These are phyloP conservation scores for Rasamsonia emersonii DNA, from an alignment of 2,329 filamentous ascomycete species.

Conservation along the genomic window DNA sequence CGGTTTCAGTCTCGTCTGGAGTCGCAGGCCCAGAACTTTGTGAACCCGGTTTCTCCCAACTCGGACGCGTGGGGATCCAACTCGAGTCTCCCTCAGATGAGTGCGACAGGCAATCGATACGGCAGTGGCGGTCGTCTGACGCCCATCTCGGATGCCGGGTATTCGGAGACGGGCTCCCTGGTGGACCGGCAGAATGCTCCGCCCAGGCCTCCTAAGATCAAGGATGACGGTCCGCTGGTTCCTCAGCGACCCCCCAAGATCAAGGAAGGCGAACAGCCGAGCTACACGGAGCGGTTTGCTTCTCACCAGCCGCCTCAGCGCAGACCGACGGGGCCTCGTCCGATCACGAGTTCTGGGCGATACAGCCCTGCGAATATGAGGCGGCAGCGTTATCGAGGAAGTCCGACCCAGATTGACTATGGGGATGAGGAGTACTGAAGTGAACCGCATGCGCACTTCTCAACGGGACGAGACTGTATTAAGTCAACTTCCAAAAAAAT, in stretches of 20 bases:
- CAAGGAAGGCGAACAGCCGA: slow-evolving; percentile 23
- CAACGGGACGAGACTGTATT: no score
- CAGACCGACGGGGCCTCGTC: slow-evolving; percentile 33
- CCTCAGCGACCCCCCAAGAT: slow-evolving; percentile 41
- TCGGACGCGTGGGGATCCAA: slow-evolving; percentile 41
- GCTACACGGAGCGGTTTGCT: slow-evolving; percentile 33
- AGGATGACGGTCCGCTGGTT: slow-evolving; percentile 51
- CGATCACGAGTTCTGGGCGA: slow-evolving; percentile 21
- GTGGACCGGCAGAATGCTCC: slow-evolving; percentile 29
- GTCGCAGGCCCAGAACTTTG: slow-evolving; percentile 50
- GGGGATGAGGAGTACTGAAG: slow-evolving; percentile 11
- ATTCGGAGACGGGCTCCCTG: slow-evolving; percentile 34
- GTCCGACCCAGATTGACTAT: slow-evolving; percentile 19
- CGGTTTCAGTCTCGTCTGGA: slow-evolving; percentile 56
- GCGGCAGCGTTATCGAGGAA: slow-evolving; percentile 22
- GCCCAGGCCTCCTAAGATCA: slow-evolving; percentile 45
- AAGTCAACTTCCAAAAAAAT: no score
- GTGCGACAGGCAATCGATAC: slow-evolving; percentile 22
- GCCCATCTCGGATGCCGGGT: slow-evolving; percentile 39
- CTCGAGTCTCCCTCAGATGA: slow-evolving; percentile 26
- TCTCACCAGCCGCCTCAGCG: slow-evolving; percentile 23
- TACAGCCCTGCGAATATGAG: slow-evolving; percentile 17
- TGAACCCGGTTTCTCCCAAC: slow-evolving; percentile 29
- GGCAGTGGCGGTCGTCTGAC: slow-evolving; percentile 32
- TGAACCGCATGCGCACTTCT: no score